Evolutionary conservation across 495 filamentous ascomycete species (phyloP).

Genomic region (Talaromyces adpressus): DNA sequence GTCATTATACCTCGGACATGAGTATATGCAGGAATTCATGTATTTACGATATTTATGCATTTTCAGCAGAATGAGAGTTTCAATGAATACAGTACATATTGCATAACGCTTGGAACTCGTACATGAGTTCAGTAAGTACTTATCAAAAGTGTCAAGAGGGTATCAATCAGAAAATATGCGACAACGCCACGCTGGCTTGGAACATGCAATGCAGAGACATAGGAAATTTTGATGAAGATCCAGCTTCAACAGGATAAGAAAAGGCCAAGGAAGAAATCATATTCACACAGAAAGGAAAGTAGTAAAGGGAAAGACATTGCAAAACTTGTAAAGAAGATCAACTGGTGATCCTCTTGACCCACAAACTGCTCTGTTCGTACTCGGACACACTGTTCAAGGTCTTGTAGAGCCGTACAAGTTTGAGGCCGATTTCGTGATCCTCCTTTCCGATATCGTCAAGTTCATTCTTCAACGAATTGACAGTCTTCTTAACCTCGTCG

Average conservation of each 20-base stretch:
- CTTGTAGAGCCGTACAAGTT: constrained; percentile 74
- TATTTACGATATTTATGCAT: not conserved
- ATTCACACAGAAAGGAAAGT: not conserved
- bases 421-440: constrained; percentile 81
- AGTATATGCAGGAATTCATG: not conserved
- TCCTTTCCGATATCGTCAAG: constrained; percentile 72
- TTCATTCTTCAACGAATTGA: constrained; percentile 63
- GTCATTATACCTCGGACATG: constrained; percentile 17
- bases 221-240: not conserved
- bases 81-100: not conserved
- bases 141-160: not conserved
- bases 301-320: constrained; percentile 3
- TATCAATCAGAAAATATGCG: not conserved
- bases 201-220: not conserved
- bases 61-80: not conserved
- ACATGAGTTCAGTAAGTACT: not conserved
- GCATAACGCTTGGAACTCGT: not conserved
- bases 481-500: constrained; percentile 64
- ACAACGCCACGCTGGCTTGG: not conserved
- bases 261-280: not conserved
- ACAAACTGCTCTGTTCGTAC: constrained; percentile 65
- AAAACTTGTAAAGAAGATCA: constrained; percentile 15
- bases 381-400: constrained; percentile 64
- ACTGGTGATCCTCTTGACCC: constrained; percentile 67
- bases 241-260: not conserved